A percentile compares a stretch with the other conserved stretches of the same genome.
phyloP scores from a whole-genome alignment of 2,329 filamentous ascomycete genomes.

The Achaetomium macrosporum region DNA sequence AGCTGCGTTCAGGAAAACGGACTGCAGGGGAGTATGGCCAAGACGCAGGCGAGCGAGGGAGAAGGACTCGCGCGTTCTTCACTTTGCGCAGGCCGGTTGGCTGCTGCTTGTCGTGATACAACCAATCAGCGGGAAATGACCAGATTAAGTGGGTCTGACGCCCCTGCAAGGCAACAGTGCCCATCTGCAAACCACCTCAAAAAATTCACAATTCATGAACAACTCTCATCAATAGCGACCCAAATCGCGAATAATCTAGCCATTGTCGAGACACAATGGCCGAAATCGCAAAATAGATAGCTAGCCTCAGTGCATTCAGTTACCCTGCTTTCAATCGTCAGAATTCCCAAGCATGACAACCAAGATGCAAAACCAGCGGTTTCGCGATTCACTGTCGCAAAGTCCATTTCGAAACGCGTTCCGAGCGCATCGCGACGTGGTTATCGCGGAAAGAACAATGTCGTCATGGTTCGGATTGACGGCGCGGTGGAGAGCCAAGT shows the following conservation, averaged over 20 bases:
- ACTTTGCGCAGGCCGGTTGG: conserved; percentile 17
- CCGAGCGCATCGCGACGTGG: conserved; percentile 15
- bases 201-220: conserved; percentile 16
- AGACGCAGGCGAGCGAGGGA: conserved; percentile 3
- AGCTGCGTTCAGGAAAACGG: not conserved
- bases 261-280: conserved; percentile 13
- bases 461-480: conserved; percentile 19
- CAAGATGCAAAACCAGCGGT: not conserved
- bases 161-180: conserved; percentile 22
- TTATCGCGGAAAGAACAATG: conserved; percentile 17
- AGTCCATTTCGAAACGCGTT: conserved; percentile 15
- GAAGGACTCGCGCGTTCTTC: conserved; percentile 20
- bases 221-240: conserved; percentile 4
- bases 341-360: conserved; percentile 1
- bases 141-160: conserved; percentile 9
- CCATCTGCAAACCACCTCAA: conserved; percentile 21
- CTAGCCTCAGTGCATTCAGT: not conserved
- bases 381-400: conserved; percentile 2
- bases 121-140: conserved; percentile 13
- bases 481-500: conserved; percentile 14
- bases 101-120: not conserved
- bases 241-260: conserved; percentile 14
- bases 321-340: not conserved
- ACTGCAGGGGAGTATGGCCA: not conserved
- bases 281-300: not conserved